Evolutionary conservation across 179 eudicot genomes (phyloP).

Genomic region (Silene vulgaris): DNA sequence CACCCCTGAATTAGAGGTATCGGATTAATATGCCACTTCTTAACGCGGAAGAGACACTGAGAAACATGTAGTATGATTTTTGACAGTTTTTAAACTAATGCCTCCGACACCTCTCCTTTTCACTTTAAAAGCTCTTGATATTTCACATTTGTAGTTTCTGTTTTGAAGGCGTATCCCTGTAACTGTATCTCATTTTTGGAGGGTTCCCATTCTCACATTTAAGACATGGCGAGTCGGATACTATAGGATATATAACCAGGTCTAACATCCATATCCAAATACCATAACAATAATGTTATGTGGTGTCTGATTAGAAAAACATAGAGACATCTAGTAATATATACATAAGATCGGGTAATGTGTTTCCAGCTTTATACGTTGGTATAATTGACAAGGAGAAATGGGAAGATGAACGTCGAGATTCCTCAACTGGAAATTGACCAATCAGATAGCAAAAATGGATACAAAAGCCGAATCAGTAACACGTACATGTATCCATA

Average conservation of each 20-base stretch:
- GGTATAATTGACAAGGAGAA: not conserved
- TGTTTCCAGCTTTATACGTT: not conserved
- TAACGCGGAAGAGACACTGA: not conserved
- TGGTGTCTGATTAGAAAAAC: not conserved
- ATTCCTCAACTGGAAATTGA: not conserved
- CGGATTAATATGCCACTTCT: not conserved
- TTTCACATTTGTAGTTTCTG: not conserved
- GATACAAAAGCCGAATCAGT: not conserved
- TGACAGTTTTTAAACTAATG: not conserved
- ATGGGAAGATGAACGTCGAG: not conserved
- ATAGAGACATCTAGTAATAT: not conserved
- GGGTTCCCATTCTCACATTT: not conserved
- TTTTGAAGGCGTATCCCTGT: not conserved
- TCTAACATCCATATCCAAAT: not conserved
- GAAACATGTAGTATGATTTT: not conserved
- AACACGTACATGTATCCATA: not conserved
- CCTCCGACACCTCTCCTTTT: not conserved
- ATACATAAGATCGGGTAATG: slow-evolving; percentile 1
- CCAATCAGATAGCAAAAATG: slow-evolving; percentile 12
- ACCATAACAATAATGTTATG: not conserved
- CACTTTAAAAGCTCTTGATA: not conserved
- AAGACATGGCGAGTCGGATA: not conserved
- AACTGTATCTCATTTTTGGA: not conserved
- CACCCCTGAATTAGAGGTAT: not conserved
- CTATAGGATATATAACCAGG: not conserved